Conservation (phyloP, 345 rosid genomes). For the Citrus inodora region DNA sequence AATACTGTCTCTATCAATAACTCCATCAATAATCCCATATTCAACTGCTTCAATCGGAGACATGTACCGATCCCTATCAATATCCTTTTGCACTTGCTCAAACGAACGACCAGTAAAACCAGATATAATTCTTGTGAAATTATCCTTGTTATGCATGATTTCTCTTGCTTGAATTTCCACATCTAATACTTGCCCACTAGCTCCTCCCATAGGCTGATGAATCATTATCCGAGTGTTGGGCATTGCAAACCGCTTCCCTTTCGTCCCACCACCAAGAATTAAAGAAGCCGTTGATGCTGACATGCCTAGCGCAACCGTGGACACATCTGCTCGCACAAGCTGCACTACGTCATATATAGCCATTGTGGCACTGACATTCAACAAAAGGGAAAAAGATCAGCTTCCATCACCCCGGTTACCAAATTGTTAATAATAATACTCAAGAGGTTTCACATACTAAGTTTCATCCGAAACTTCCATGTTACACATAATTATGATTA, state of each 20-base stretch:
- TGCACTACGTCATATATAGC: slow-evolving; percentile 90
- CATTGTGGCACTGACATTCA: slow-evolving; percentile 73
- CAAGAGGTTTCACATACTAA: too few species aligned
- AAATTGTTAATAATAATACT: not conserved
- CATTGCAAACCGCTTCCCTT: slow-evolving; percentile 96
- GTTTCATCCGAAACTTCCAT: too few species aligned
- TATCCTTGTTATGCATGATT: slow-evolving; percentile 83
- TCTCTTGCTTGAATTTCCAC: slow-evolving; percentile 89
- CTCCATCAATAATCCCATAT: slow-evolving; percentile 92
- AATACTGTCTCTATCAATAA: slow-evolving; percentile 80
- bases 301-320: slow-evolving; percentile 82
- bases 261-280: slow-evolving; percentile 90
- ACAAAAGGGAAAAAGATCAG: not conserved
- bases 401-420: not conserved
- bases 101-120: slow-evolving; percentile 67
- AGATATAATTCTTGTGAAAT: slow-evolving; percentile 62
- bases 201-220: slow-evolving; percentile 93
- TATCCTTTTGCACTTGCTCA: slow-evolving; percentile 77
- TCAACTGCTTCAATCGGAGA: slow-evolving; percentile 94
- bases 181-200: slow-evolving; percentile 80
- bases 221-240: slow-evolving; percentile 94
- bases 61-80: slow-evolving; percentile 86
- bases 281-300: slow-evolving; percentile 90
- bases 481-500: too few species aligned
- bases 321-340: slow-evolving; percentile 89